phyloP scores from a whole-genome alignment of 352 stramenopile genomes.

The Lagenidium sp. region DNA sequence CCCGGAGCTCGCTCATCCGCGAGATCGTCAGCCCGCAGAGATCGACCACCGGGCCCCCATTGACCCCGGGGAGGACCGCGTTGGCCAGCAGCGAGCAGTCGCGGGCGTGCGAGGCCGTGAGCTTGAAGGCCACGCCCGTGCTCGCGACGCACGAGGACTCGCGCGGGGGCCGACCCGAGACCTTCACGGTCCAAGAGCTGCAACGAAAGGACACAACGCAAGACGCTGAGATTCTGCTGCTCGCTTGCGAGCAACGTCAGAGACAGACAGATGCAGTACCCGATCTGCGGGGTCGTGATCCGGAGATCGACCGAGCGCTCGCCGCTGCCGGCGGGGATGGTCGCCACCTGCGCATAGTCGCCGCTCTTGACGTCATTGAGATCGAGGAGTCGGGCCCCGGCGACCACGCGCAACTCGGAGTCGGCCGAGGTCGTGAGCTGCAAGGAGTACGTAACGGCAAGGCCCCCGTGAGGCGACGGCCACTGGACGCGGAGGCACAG shows the following conservation, averaged over 20 bases:
- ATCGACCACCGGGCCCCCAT: conserved; percentile 1
- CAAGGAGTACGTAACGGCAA: too few species aligned
- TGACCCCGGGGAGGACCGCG: neutral
- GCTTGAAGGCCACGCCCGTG: conserved; percentile 6
- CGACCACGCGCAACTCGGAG: conserved; percentile 7
- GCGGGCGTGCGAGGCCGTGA: conserved; percentile 2
- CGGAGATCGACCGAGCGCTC: conserved; percentile 9
- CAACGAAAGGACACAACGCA: too few species aligned
- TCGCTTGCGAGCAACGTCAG: too few species aligned
- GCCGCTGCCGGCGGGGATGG: neutral
- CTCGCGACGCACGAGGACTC: conserved; percentile 1
- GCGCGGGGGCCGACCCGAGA: neutral
- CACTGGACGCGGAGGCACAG: too few species aligned
- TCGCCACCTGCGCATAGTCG: neutral
- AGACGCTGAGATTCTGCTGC: too few species aligned
- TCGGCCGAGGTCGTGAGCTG: conserved; percentile 10
- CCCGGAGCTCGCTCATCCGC: conserved; percentile 6
- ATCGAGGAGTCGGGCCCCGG: conserved; percentile 6
- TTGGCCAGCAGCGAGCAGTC: conserved; percentile 7
- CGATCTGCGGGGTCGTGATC: conserved; percentile 3
- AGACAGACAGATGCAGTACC: too few species aligned
- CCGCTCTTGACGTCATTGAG: conserved; percentile 1
- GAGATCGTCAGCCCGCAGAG: conserved; percentile 6
- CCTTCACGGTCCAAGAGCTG: conserved; percentile 12
- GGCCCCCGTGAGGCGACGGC: neutral